Conservation (phyloP, 192 early-diverging fungal genomes). For the Hyaloraphidium curvatum region DNA sequence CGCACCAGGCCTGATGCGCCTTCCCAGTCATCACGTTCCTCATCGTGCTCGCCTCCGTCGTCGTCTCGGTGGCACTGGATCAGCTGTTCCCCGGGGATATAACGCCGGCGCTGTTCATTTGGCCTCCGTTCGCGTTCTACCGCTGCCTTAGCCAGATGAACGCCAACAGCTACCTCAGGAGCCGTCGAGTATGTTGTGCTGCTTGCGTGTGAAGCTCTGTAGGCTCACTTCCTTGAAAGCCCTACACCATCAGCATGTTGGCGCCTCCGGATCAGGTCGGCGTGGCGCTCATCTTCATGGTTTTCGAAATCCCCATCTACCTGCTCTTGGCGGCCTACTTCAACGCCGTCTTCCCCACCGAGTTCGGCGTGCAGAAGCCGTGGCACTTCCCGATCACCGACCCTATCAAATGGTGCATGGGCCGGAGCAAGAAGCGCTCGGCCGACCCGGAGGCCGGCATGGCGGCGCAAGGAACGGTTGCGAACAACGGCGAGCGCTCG, state of each 20-base stretch:
- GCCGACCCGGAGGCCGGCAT: no score
- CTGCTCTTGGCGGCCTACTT: slow-evolving; percentile 14
- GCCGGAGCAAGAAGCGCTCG: slow-evolving; percentile 6
- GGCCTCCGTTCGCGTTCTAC: slow-evolving; percentile 59
- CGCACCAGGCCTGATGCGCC: background rate
- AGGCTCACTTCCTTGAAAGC: no score
- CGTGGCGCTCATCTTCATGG: slow-evolving; percentile 30
- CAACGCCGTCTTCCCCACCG: slow-evolving; percentile 20
- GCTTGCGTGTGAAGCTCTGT: no score
- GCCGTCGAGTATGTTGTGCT: no score
- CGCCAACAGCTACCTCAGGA: no score
- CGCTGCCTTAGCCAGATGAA: slow-evolving; percentile 32
- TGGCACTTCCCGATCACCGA: slow-evolving; percentile 37
- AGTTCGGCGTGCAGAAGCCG: slow-evolving; percentile 39
- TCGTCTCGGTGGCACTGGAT: slow-evolving; percentile 33
- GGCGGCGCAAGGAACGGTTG: no score
- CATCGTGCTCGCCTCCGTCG: slow-evolving; percentile 39
- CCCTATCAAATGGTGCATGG: slow-evolving; percentile 13
- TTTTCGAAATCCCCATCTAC: slow-evolving; percentile 27
- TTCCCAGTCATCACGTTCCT: slow-evolving; percentile 34
- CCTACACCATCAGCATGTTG: background rate
- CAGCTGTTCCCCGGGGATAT: slow-evolving; percentile 14
- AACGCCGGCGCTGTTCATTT: slow-evolving; percentile 30
- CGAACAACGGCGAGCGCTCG: no score
- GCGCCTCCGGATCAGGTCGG: slow-evolving; percentile 25